Base-by-base conservation (phyloP, 306 rosid genomes). In the Casuarina cunninghamiana region DNA sequence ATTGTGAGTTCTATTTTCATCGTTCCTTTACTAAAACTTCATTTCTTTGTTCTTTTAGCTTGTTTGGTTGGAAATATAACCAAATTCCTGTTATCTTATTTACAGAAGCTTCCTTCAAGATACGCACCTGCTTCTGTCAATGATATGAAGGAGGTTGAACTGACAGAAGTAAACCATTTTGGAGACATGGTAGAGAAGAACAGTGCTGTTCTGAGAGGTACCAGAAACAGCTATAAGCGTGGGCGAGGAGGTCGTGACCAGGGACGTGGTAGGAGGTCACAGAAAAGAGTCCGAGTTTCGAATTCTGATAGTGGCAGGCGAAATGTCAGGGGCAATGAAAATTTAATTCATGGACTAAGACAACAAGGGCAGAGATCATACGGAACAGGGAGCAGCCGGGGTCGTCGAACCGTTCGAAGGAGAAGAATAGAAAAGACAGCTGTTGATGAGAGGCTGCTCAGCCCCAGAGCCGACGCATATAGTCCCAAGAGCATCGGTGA, bases 401-500 rank as follows among this genome's bases (percentile, higher is more conserved):
- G 99, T 10, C 98, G 91, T 55, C 94, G 99, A 6, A 93, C 99
- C 0, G 90, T 93, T 67, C 86, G 99, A 86, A 91, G 91, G 80
- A 87, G 93, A 55, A 86, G 97, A 87, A 84, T 83, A 51, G 95
- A 84, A 70, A 88, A 88, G 82, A 86, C 90, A 81, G 87, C 84
- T 79, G 89, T 88, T 13, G 93, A 90, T 79, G 93, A 90, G 81
- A 84, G 85, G 61, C 81, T 82, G 69, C 70, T 77, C 38, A 86
- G 86, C 62, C 89, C 51, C 15, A 80, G 76, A 21, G 75, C 85
- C 6, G 84, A 82, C 61, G 42, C 78, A 51, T 80, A 75, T 76
- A 86, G 86, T 77, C 80, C 85, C 76, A 91, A 84, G 66, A 81
- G 87, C 55, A 79, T 76, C n/a, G 88, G 86, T 50, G 96, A 88